Conservation (phyloP, 75 land plant genomes). For the Adiantum capillusveneris region DNA sequence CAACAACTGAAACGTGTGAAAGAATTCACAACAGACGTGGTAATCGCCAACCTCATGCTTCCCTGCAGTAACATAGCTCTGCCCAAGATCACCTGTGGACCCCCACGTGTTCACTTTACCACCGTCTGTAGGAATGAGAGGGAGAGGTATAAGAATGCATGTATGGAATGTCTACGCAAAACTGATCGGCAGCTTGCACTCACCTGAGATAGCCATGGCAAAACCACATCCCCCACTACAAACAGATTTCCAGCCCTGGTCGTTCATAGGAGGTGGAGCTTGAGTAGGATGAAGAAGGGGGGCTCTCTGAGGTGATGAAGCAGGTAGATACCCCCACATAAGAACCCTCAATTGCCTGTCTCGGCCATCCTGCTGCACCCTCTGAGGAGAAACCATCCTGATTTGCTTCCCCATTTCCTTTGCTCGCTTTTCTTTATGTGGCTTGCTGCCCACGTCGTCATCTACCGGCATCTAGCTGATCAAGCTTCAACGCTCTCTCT, state of each 20-base stretch:
- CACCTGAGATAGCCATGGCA: slow-evolving; percentile 91
- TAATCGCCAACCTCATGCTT: slow-evolving; percentile 83
- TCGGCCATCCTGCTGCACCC: slow-evolving; percentile 41
- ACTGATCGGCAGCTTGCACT: neutral
- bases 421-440: too few species aligned
- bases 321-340: slow-evolving; percentile 94
- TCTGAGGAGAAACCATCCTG: neutral
- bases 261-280: slow-evolving; percentile 37
- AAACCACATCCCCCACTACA: slow-evolving; percentile 98
- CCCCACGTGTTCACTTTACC: slow-evolving; percentile 98
- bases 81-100: slow-evolving; percentile 89
- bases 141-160: neutral
- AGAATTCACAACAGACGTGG: neutral
- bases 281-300: slow-evolving; percentile 58
- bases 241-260: slow-evolving; percentile 54
- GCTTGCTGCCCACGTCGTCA: too few species aligned
- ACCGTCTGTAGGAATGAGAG: slow-evolving; percentile 49
- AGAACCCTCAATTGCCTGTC: too few species aligned
- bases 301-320: slow-evolving; percentile 69
- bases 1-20: too few species aligned
- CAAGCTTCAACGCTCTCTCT: too few species aligned
- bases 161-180: neutral
- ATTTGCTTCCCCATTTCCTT: too few species aligned
- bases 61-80: slow-evolving; percentile 90
- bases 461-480: too few species aligned